A percentile compares a stretch with the other conserved stretches of the same genome.
phyloP scores from a whole-genome alignment of 176 grass and related monocot genomes.

The Bromus sterilis region DNA sequence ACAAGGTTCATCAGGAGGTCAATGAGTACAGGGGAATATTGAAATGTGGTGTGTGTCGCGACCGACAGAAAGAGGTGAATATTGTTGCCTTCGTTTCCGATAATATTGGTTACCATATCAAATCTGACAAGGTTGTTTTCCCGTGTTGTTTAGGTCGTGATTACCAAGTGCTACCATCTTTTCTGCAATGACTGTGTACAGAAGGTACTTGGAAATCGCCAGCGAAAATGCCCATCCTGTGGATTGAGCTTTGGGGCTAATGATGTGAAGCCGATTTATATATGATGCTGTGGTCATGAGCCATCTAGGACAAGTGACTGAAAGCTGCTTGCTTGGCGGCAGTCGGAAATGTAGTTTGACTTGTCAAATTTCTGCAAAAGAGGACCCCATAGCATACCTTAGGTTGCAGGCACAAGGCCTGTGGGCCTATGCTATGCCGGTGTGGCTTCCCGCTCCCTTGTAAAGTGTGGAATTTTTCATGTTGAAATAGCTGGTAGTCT shows the following conservation, averaged over 20 bases:
- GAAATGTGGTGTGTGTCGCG: conserved; percentile 69
- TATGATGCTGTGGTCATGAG: conserved; percentile 22
- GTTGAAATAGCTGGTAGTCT: conserved; percentile 17
- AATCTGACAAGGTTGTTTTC: neutral
- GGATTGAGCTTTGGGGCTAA: conserved; percentile 60
- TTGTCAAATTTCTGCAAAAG: conserved; percentile 3
- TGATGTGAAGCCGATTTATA: conserved; percentile 93
- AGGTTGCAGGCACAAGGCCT: neutral
- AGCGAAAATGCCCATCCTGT: conserved; percentile 69
- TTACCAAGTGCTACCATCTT: conserved; percentile 92
- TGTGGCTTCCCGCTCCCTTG: conserved; percentile 15
- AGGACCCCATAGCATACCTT: neutral
- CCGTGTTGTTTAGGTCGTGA: conserved; percentile 50
- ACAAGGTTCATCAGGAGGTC: conserved; percentile 70
- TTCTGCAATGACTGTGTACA: conserved; percentile 77
- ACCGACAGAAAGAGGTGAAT: conserved; percentile 75
- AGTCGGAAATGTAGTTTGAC: conserved; percentile 17
- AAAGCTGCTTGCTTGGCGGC: neutral
- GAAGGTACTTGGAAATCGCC: conserved; percentile 55
- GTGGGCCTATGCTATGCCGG: conserved; percentile 2
- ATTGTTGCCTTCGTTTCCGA: neutral
- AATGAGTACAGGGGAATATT: conserved; percentile 76
- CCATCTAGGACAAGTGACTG: neutral
- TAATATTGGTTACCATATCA: neutral
- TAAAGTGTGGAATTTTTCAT: conserved; percentile 20